These are phyloP conservation scores for Cladosporium halotolerans DNA, from an alignment of 2,329 filamentous ascomycete species.

Conservation along the genomic window DNA sequence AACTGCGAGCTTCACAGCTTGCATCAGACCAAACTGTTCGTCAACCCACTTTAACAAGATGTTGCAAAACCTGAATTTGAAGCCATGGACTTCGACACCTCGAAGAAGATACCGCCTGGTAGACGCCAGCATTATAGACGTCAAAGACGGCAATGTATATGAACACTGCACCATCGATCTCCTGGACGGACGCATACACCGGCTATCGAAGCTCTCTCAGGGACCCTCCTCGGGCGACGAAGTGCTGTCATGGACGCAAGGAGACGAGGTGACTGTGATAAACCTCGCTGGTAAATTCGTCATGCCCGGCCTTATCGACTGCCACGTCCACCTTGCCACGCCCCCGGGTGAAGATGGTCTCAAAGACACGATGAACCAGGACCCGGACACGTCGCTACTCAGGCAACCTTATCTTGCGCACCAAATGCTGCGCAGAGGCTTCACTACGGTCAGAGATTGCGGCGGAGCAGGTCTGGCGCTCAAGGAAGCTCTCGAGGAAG, in stretches of 20 bases:
- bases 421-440: conserved; percentile 51
- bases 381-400: conserved; percentile 35
- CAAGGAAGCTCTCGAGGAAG: conserved; percentile 52
- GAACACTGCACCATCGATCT: conserved; percentile 27
- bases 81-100: conserved; percentile 20
- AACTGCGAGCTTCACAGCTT: too few species aligned
- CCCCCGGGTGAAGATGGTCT: conserved; percentile 39
- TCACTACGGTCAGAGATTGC: conserved; percentile 54
- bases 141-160: conserved; percentile 28
- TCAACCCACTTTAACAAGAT: not conserved
- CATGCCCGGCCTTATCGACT: conserved; percentile 48
- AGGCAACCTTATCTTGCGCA: conserved; percentile 44
- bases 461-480: conserved; percentile 52
- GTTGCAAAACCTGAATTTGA: conserved; percentile 8
- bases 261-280: conserved; percentile 25
- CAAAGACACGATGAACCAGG: conserved; percentile 31
- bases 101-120: conserved; percentile 19
- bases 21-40: too few species aligned
- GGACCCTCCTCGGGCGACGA: conserved; percentile 23
- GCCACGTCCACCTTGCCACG: conserved; percentile 45
- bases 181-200: conserved; percentile 23
- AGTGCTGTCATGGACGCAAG: conserved; percentile 24
- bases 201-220: conserved; percentile 25
- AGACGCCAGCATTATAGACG: conserved; percentile 23
- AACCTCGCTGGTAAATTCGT: conserved; percentile 43